A percentile compares a stretch with the other conserved stretches of the same genome.
Conservation (phyloP, 2,329 filamentous ascomycete species). For the Nemania sp. region DNA sequence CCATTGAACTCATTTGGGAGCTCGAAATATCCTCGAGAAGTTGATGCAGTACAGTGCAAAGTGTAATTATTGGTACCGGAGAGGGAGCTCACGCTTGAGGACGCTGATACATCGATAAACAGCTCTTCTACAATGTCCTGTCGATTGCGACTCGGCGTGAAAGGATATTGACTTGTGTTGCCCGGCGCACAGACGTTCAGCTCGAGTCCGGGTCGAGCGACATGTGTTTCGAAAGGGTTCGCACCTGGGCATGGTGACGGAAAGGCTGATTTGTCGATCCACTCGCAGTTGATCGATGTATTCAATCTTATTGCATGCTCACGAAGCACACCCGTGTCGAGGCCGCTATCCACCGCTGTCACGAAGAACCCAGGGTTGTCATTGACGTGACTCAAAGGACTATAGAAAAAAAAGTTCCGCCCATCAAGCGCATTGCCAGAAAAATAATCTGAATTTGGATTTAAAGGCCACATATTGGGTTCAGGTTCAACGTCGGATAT, state of each 20-base stretch:
- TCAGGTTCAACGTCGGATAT: not conserved
- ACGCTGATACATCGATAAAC: not conserved
- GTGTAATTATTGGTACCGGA: not conserved
- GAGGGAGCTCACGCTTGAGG: not conserved
- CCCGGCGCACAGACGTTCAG: constrained; percentile 3
- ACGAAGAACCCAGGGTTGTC: not conserved
- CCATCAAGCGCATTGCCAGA: not conserved
- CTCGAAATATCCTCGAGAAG: constrained; percentile 9
- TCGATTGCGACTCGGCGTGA: not conserved
- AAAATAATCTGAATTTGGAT: not conserved
- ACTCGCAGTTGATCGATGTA: not conserved
- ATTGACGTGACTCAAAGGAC: not conserved
- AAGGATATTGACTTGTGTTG: constrained; percentile 2
- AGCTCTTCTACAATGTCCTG: constrained; percentile 4
- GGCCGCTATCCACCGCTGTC: not conserved
- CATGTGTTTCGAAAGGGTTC: not conserved
- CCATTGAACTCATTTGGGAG: not conserved
- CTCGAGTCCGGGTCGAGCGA: not conserved
- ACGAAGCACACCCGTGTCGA: not conserved
- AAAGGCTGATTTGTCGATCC: not conserved
- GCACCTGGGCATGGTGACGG: not conserved
- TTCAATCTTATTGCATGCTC: not conserved
- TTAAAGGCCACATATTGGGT: not conserved
- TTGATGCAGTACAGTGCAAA: not conserved
- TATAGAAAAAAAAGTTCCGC: not conserved